Conservation (phyloP, 2,329 filamentous ascomycete species). For the Colletotrichum liaoningense region DNA sequence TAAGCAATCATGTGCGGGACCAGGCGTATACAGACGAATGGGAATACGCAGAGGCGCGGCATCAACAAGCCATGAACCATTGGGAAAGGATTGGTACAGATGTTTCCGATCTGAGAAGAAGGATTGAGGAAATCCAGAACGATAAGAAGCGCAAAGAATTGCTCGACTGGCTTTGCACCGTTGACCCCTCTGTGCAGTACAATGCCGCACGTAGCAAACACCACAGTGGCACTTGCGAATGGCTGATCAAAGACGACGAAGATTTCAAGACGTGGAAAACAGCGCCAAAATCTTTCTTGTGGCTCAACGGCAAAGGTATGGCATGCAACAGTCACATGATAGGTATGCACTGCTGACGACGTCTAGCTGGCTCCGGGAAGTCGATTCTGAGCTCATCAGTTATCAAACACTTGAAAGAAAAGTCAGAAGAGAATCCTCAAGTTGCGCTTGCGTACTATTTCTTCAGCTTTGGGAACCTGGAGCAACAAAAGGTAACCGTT, state of each 20-base stretch:
- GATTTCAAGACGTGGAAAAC: not conserved
- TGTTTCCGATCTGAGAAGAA: not conserved
- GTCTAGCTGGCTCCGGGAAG: not conserved
- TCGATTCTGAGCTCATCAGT: not conserved
- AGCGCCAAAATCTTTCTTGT: not conserved
- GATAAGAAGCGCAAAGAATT: not conserved
- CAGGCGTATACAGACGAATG: too few species aligned
- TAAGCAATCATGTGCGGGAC: too few species aligned
- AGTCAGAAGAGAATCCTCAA: not conserved
- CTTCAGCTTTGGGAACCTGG: not conserved
- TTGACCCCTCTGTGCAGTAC: not conserved
- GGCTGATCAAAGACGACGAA: not conserved
- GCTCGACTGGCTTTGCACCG: not conserved
- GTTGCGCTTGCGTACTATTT: not conserved
- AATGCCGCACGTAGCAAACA: not conserved
- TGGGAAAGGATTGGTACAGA: not conserved
- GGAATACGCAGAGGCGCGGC: not conserved
- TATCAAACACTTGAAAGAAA: not conserved
- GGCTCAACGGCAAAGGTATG: not conserved
- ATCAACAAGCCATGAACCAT: not conserved
- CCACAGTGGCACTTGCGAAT: not conserved
- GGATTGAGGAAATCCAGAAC: not conserved
- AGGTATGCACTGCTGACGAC: not conserved
- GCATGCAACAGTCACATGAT: too few species aligned
- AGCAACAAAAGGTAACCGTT: not conserved